These are phyloP conservation scores for Ambrosia artemisiifolia DNA, from an alignment of 129 eudicot genomes.

Conservation along the genomic window DNA sequence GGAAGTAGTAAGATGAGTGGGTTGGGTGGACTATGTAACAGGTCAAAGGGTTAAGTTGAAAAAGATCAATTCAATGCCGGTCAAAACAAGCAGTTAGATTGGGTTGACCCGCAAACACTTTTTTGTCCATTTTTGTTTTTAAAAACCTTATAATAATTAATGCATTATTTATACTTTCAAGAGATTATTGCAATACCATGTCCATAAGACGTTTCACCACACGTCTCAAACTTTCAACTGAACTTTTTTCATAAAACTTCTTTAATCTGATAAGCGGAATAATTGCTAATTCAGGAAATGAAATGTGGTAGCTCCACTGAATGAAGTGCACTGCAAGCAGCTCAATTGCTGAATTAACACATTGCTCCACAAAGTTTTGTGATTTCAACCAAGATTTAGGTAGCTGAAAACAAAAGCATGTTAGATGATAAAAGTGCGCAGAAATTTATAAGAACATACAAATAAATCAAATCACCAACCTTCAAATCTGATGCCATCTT, in stretches of 20 bases:
- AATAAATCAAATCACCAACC: conserved; percentile 40
- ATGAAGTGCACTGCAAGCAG: conserved; percentile 64
- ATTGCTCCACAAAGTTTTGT: conserved; percentile 64
- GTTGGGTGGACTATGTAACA: neutral
- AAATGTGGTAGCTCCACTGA: conserved; percentile 92
- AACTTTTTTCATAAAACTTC: conserved; percentile 53
- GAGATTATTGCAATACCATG: conserved; percentile 46
- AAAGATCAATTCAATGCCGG: neutral
- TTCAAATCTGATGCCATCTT: conserved; percentile 50
- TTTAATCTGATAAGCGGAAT: conserved; percentile 60
- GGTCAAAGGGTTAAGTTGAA: neutral
- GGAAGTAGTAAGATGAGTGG: neutral
- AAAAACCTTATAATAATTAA: neutral
- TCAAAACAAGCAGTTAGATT: neutral
- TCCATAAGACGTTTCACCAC: conserved; percentile 75
- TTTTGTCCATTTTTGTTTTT: neutral
- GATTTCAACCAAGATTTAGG: conserved; percentile 85
- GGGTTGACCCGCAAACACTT: neutral
- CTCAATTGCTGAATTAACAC: conserved; percentile 61
- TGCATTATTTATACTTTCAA: neutral
- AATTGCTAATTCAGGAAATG: conserved; percentile 88
- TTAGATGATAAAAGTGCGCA: neutral
- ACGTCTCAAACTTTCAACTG: conserved; percentile 58
- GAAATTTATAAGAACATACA: neutral
- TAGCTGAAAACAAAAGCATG: conserved; percentile 45